Percentiles rank a stretch among this genome's conserved stretches.
phyloP scores from a whole-genome alignment of 2,329 filamentous ascomycete genomes.

The Verticillium alfalfae region DNA sequence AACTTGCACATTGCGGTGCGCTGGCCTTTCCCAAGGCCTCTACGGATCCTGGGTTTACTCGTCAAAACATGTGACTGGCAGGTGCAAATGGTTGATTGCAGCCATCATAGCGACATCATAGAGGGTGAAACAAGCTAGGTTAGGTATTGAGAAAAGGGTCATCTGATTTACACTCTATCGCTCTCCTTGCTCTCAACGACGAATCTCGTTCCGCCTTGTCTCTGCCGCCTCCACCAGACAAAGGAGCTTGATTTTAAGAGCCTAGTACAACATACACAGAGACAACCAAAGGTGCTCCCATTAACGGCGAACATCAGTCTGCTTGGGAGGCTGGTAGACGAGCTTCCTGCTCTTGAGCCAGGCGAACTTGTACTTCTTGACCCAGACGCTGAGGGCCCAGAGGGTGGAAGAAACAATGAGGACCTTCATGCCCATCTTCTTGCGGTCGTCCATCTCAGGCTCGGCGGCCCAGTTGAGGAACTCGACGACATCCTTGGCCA shows the following conservation, averaged over 20 bases:
- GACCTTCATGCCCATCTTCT: constrained; percentile 99
- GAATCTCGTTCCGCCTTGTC: constrained; percentile 9
- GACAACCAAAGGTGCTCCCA: constrained; percentile 13
- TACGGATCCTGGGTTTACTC: no score
- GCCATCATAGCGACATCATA: neutral
- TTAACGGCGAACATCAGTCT: constrained; percentile 40
- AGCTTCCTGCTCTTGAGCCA: constrained; percentile 95
- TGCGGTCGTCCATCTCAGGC: constrained; percentile 98
- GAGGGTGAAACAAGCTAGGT: constrained; percentile 2
- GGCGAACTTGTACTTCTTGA: constrained; percentile 99
- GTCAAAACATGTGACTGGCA: neutral
- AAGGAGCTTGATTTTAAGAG: constrained; percentile 32
- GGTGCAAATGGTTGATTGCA: neutral
- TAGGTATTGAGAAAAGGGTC: constrained; percentile 31
- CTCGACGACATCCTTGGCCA: constrained; percentile 99
- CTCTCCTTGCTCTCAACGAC: constrained; percentile 16
- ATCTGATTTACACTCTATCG: constrained; percentile 47
- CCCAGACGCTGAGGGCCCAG: constrained; percentile 86
- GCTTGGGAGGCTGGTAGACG: constrained; percentile 72
- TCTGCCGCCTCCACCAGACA: constrained; percentile 31
- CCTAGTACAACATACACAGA: constrained; percentile 21
- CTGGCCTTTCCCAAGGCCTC: no score
- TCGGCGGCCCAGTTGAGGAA: constrained; percentile 99
- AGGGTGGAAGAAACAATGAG: constrained; percentile 73
- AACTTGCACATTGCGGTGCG: no score